Evolutionary conservation across 345 rosid species (phyloP).

Genomic region (Anastatica hierochuntica): DNA sequence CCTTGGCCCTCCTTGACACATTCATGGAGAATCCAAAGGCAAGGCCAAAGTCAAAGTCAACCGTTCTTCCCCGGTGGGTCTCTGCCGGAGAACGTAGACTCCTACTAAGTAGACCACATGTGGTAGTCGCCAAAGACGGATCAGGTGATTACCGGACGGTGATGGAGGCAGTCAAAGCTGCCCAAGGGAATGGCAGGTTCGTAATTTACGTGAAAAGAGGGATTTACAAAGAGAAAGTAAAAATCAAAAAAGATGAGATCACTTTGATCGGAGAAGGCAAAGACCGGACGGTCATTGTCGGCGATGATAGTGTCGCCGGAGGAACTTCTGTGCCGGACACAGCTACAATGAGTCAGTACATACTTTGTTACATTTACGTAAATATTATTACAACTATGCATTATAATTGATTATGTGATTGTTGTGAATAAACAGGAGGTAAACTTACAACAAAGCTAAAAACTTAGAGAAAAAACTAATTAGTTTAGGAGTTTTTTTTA

Average conservation of each 20-base stretch:
- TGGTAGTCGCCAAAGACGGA: slow-evolving; percentile 75
- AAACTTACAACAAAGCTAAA: too few relatives aligned
- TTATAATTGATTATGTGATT: too few relatives aligned
- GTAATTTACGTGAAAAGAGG: slow-evolving; percentile 80
- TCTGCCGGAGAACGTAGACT: slow-evolving; percentile 39
- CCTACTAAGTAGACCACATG: slow-evolving; percentile 39
- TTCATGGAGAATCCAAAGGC: slow-evolving; percentile 11
- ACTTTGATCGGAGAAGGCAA: slow-evolving; percentile 83
- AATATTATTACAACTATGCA: too few relatives aligned
- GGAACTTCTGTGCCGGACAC: slow-evolving; percentile 54
- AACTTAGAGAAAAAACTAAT: too few relatives aligned
- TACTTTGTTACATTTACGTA: too few relatives aligned
- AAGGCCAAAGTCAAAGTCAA: not conserved
- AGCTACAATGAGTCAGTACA: slow-evolving; percentile 70
- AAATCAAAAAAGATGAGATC: slow-evolving; percentile 42
- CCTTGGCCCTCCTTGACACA: slow-evolving; percentile 46
- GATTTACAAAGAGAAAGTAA: slow-evolving; percentile 59
- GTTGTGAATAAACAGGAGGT: too few relatives aligned
- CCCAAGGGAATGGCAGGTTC: slow-evolving; percentile 43
- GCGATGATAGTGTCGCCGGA: slow-evolving; percentile 39
- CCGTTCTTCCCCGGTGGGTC: slow-evolving; percentile 46
- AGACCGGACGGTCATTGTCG: slow-evolving; percentile 44
- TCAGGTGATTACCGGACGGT: slow-evolving; percentile 55
- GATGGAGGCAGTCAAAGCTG: slow-evolving; percentile 54
- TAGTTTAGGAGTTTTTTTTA: too few relatives aligned